A percentile compares a stretch with the other conserved stretches of the same genome.
phyloP scores from a whole-genome alignment of 768 basidiomycete species.

The Hemileccinum rubropunctum region DNA sequence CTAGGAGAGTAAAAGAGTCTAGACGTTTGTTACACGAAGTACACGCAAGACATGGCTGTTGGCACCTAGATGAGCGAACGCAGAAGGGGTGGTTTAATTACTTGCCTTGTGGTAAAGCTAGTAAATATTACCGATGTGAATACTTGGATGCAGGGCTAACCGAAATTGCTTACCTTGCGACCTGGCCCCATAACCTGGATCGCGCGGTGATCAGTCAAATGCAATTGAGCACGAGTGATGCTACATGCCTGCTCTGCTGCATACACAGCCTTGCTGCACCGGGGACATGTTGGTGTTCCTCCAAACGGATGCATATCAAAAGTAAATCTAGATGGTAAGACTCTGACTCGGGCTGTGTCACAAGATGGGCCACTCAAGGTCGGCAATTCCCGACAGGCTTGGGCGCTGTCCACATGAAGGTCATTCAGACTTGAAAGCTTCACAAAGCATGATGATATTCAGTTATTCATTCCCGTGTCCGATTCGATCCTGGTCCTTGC shows the following conservation, averaged over 20 bases:
- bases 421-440: too few species aligned
- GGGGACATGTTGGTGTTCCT: conserved; percentile 68
- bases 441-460: too few species aligned
- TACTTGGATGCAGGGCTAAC: neutral
- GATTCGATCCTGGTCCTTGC: too few species aligned
- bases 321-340: too few species aligned
- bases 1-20: conserved; percentile 72
- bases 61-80: conserved; percentile 3
- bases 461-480: too few species aligned
- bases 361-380: neutral
- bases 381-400: conserved; percentile 18
- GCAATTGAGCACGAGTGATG: neutral
- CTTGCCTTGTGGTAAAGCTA: conserved; percentile 80
- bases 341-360: too few species aligned
- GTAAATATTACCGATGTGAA: neutral
- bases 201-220: conserved; percentile 7
- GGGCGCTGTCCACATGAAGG: too few species aligned
- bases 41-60: conserved; percentile 77
- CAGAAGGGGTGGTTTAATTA: conserved; percentile 2
- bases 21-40: conserved; percentile 73
- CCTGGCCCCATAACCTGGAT: conserved; percentile 80
- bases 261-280: conserved; percentile 77
- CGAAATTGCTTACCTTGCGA: conserved; percentile 60
- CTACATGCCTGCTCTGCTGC: conserved; percentile 77
- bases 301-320: conserved; percentile 65